Evolutionary conservation across 1,139 yeast species (phyloP), one percentile per base, ranked within the genome.

Genomic region (Blastobotrys persicus): DNA sequence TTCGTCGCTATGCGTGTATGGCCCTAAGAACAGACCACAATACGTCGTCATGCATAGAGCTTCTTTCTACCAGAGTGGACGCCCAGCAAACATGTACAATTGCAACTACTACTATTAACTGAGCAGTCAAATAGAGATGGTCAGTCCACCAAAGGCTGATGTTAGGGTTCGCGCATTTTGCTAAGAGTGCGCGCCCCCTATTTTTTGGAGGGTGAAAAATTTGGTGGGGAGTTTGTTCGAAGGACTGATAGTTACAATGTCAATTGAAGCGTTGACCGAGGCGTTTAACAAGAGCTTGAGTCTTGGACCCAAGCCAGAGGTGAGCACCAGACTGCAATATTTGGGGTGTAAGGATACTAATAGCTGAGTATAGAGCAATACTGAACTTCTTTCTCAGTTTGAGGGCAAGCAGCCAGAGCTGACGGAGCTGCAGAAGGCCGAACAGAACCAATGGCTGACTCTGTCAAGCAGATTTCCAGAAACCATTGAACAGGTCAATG

Each of bases 391-490:
- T 31, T 45, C 57, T 32, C 47, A 56, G 34, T 49, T 60, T 18
- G 50, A 48, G 34, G 50, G 55, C 23, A 45, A 53, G 35, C 41
- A 37, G 28, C 58, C 64, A 12, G 53, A 56, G 19, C 62, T 66
- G 40, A 50, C 59, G 18, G 64, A 63, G 31, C 55, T 65, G 44
- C 81, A 80, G 71, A 74, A 76, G 59, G 96, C 96, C n/a, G 76
- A 85, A 59, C 77, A 80, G 56, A 77, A 88, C 39, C 97, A 91
- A 72, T 88, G 92, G 84, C 76, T 77, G 55, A 83, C 95, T 9
- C 77, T 88, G 52, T 76, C 91, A 20, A 69, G 71, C 54, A 76
- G 87, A 63, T 71, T 85, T 59, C 81, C 84, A 39, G 82, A 77
- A 51, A 71, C 80, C 17, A 48, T 67, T 14, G 73, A 70, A 20